Percentiles rank a stretch among this genome's conserved stretches.
Evolutionary conservation across 73 alveolate species (phyloP).

Genomic region (Diophrys sp.): DNA sequence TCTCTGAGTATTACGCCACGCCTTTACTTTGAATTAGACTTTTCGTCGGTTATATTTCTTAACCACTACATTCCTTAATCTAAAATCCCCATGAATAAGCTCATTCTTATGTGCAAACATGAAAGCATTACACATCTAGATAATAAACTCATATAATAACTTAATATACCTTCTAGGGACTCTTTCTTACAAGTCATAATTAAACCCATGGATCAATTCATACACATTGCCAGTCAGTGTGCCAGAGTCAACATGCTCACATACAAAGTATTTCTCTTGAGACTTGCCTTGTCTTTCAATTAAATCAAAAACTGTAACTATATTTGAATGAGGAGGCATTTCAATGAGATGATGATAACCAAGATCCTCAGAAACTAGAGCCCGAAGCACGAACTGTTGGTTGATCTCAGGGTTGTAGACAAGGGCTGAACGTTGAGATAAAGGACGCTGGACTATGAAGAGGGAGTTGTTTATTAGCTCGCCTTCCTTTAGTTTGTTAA

Average conservation of each 20-base stretch:
- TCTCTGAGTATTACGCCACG: neutral
- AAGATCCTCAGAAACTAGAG: neutral
- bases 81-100: neutral
- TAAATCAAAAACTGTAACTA: neutral
- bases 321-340: neutral
- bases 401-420: neutral
- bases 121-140: constrained; percentile 5
- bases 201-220: neutral
- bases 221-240: neutral
- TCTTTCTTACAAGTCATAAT: constrained; percentile 3
- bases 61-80: neutral
- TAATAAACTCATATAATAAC: constrained; percentile 4
- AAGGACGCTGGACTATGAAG: neutral
- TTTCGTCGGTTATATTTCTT: neutral
- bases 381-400: neutral
- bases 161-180: constrained; percentile 7
- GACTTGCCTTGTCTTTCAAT: no score
- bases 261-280: neutral
- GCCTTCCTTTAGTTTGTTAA: neutral
- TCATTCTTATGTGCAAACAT: neutral
- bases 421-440: neutral
- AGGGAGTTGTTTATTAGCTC: neutral
- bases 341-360: neutral
- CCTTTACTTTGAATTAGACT: neutral
- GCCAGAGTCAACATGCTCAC: neutral